A percentile compares a stretch with the other conserved stretches of the same genome.
Evolutionary conservation across 108 stramenopile species (phyloP).

Genomic region (Thalassiosira profunda): DNA sequence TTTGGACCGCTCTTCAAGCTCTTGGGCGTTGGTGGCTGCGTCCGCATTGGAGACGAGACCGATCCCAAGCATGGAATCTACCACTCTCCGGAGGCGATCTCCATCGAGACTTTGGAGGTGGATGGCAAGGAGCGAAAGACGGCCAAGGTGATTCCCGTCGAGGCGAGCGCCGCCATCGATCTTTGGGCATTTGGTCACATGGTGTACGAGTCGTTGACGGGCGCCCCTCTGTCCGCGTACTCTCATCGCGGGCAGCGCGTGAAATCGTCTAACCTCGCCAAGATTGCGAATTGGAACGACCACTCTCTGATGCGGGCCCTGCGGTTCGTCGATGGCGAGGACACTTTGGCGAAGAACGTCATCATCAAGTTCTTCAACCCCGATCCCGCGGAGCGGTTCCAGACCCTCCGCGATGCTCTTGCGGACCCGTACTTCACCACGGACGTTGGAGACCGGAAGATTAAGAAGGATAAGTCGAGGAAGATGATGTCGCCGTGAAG

Average conservation of each 20-base stretch:
- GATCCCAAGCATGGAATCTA: conserved; percentile 89
- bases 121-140: conserved; percentile 49
- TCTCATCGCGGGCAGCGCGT: conserved; percentile 49
- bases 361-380: conserved; percentile 41
- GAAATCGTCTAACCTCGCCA: conserved; percentile 54
- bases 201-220: conserved; percentile 45
- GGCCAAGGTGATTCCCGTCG: conserved; percentile 31
- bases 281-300: conserved; percentile 46
- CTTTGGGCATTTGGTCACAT: conserved; percentile 53
- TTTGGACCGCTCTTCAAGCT: conserved; percentile 90
- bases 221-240: conserved; percentile 48
- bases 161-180: conserved; percentile 36
- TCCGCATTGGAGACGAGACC: conserved; percentile 68
- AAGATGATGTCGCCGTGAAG: not conserved
- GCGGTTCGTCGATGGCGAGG: conserved; percentile 36
- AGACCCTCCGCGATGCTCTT: conserved; percentile 45
- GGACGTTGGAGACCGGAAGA: conserved; percentile 40
- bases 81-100: conserved; percentile 86
- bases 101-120: conserved; percentile 57
- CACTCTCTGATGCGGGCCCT: conserved; percentile 29
- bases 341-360: conserved; percentile 41
- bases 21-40: conserved; percentile 86
- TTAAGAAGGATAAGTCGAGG: conserved; percentile 10
- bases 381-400: conserved; percentile 32
- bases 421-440: conserved; percentile 46